Conservation (phyloP, 179 eudicot species). For the Sideroxylon spinosum region DNA sequence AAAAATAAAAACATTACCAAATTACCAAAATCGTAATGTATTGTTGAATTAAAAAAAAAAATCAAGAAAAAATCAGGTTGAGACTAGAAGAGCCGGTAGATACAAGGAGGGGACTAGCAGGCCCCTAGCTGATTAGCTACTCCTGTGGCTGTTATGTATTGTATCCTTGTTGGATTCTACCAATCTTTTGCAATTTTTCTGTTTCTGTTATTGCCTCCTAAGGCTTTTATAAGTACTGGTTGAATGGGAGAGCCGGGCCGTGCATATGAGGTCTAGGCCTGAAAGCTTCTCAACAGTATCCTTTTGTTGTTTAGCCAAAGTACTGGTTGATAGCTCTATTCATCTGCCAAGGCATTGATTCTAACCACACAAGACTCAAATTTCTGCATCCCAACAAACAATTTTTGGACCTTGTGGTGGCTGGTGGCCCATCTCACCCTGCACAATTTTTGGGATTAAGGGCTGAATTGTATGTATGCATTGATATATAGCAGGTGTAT, state of each 20-base stretch:
- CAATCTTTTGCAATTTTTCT: not conserved
- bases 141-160: too few species aligned
- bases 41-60: too few species aligned
- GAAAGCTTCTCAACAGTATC: slow-evolving; percentile 12
- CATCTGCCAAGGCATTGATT: slow-evolving; percentile 11
- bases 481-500: too few species aligned
- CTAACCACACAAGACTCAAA: not conserved
- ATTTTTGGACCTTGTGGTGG: not conserved
- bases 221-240: too few species aligned
- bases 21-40: too few species aligned
- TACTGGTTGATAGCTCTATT: slow-evolving; percentile 1
- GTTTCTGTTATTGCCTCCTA: not conserved
- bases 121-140: too few species aligned
- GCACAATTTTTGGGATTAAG: not conserved
- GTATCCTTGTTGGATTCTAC: not conserved
- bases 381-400: not conserved
- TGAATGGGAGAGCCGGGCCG: too few species aligned
- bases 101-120: too few species aligned
- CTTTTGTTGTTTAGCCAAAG: slow-evolving; percentile 1
- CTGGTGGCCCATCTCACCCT: not conserved
- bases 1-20: too few species aligned
- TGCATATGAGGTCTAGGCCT: not conserved
- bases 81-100: not conserved
- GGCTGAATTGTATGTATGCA: not conserved
- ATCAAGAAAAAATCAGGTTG: too few species aligned